Evolutionary conservation across 164 flowering plant species (phyloP), one percentile per base, ranked within the genome.

Genomic region (Nymphaea colorata): DNA sequence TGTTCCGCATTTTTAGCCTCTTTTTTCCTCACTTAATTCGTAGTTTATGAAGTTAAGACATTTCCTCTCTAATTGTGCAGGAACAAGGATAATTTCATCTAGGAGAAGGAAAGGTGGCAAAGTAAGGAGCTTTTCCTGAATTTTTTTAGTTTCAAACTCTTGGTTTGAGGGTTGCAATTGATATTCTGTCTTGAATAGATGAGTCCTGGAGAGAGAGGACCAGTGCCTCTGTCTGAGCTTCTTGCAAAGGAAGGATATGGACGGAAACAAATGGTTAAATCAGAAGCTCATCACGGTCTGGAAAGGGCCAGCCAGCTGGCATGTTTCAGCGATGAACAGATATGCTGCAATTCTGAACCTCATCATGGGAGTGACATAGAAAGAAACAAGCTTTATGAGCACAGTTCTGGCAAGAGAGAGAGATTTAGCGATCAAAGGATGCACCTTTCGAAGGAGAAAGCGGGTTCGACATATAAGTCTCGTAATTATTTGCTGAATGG

Each of bases 191-290:
- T 25, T 25, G 0, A 25, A 25, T 25, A 47, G 55, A 47, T 47
- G 55, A 47, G 55, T 12, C 7, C 6, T 47, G 12, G 7, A 12
- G 55, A 47, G 55, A 12, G 12, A 47, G 55, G 55, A 47, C 55
- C 55, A 12, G 4, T 47, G 55, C 4, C 96, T 64, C 75, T 89
- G 73, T 83, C 82, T 70, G 83, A 87, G 25, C 87, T 89, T 72
- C 85, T 89, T 47, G 80, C 79, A 15, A 79, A 83, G 68, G 96
- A 89, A 69, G 91, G 91, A 7, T 89, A 87, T 59, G 80, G 84
- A 64, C 74, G 82, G 67, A 81, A 65, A 70, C 70, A 72, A 36
- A 70, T 67, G 67, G 45, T 64, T 5, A 74, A 69, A 16, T n/a
- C 79, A 6, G 76, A 86, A 76, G 4, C 72, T 43, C 82, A 85